phyloP scores from a whole-genome alignment of 1,139 yeast genomes.

The Kodamaea fungicola region DNA sequence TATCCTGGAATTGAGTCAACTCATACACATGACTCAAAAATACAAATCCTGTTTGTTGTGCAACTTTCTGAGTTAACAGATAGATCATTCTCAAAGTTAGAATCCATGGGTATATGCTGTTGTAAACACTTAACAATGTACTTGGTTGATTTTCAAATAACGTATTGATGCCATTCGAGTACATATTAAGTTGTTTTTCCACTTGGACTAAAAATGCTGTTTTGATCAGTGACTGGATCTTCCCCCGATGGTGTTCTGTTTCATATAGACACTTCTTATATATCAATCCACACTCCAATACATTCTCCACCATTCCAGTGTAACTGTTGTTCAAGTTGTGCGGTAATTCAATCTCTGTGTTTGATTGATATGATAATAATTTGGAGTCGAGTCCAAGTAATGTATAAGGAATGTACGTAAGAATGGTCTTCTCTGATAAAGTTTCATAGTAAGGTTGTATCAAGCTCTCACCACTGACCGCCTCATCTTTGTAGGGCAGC shows the following conservation, averaged over 20 bases:
- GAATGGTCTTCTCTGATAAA: conserved; percentile 45
- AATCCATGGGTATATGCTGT: conserved; percentile 49
- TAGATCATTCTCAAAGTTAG: conserved; percentile 55
- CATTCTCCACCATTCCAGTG: conserved; percentile 51
- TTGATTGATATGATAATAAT: conserved; percentile 45
- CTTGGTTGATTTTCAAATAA: conserved; percentile 36
- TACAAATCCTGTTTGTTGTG: conserved; percentile 46
- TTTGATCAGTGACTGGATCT: conserved; percentile 49
- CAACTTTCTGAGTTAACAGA: conserved; percentile 35
- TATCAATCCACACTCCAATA: conserved; percentile 73
- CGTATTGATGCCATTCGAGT: conserved; percentile 53
- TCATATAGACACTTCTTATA: conserved; percentile 44
- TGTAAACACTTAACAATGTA: conserved; percentile 40
- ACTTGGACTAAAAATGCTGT: conserved; percentile 63
- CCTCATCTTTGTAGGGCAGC: conserved; percentile 6
- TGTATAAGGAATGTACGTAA: conserved; percentile 61
- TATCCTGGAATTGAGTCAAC: conserved; percentile 64
- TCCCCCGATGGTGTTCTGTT: conserved; percentile 27
- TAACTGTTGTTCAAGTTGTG: conserved; percentile 52
- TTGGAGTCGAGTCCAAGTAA: conserved; percentile 72
- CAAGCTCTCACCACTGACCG: conserved; percentile 10
- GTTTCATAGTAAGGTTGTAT: conserved; percentile 35
- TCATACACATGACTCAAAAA: conserved; percentile 53
- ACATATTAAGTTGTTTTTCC: conserved; percentile 49
- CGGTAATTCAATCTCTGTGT: conserved; percentile 44